Evolutionary conservation across 805 yeast genomes (phyloP), one percentile per base, ranked within the genome.

Genomic region (Ogataea trehaloabstinens): DNA sequence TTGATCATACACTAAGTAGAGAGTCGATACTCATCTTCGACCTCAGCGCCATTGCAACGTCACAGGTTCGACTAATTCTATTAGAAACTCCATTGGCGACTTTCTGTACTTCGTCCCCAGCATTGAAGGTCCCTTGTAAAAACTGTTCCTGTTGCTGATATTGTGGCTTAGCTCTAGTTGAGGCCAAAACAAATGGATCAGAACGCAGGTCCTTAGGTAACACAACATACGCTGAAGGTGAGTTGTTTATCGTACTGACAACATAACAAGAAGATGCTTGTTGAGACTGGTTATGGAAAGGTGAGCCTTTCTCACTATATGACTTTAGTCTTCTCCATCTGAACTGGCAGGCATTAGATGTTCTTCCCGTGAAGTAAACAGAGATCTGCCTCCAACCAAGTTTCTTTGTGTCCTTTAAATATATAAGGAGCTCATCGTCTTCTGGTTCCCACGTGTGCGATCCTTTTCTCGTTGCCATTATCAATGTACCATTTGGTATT

Each of bases 351-450:
- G 95, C 95, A 56, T 85, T 87, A 18, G 95, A 89, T 2, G 95
- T 86, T 54, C 95, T 68, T 56, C 81, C 80, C 28, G 75, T 70
- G 60, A 86, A 86, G 55, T 82, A 83, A 21, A 79, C 69, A 2
- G 93, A 79, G 33, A 87, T 86, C 52, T 87, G 95, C 60, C 85
- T 81, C 95, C 95, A 87, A 1, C 95, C 95, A 46, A 87, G 70
- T 56, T 83, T 85, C 56, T 79, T 85, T 44, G 78, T 78, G 57
- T 87, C 95, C 61, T 87, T 87, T 52, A 87, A 70, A 49, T 82
- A 85, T 35, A 90, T 71, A 33, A 85, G 64, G 24, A 85, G 56
- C 37, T 77, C 63, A 53, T 85, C 95, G 53, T 85, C 93, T 48
- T 79, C 76, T 1, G 85, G 79, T 35, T 85, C 82, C 95, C 95